A percentile compares a stretch with the other conserved stretches of the same genome.
phyloP scores from a whole-genome alignment of 225 moss, liverwort and hornwort genomes.

The Thuidium tamariscinum region DNA sequence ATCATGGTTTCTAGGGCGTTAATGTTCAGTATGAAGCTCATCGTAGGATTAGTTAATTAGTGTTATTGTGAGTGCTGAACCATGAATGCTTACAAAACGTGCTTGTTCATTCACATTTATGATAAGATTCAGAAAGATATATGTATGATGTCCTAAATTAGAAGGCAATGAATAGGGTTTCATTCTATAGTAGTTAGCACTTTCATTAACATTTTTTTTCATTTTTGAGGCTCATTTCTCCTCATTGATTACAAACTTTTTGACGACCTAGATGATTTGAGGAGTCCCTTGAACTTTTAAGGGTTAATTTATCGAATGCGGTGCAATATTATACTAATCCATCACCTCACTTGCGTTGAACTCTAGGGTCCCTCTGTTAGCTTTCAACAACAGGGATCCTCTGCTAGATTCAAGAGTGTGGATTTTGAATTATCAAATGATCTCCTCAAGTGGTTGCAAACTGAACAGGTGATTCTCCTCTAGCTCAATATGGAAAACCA shows the following conservation, averaged over 20 bases:
- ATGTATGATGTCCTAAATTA: neutral
- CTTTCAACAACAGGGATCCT: rapidly evolving
- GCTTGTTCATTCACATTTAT: neutral
- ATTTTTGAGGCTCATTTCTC: neutral
- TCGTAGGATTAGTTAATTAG: neutral
- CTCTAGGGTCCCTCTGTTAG: too few relatives aligned
- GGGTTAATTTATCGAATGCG: neutral
- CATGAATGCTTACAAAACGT: neutral
- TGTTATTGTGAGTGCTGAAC: neutral
- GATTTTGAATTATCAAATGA: too few relatives aligned
- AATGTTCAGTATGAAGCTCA: too few relatives aligned
- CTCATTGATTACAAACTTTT: neutral
- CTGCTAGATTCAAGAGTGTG: rapidly evolving
- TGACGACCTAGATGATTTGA: neutral
- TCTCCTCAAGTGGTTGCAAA: neutral
- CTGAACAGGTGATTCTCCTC: rapidly evolving
- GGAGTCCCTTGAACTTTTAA: rapidly evolving
- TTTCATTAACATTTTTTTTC: neutral
- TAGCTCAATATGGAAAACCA: too few relatives aligned
- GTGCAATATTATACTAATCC: neutral
- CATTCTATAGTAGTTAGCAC: neutral
- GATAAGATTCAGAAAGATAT: neutral
- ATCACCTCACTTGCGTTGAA: neutral
- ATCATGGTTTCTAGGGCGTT: neutral
- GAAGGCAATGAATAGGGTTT: too few relatives aligned